Percentiles rank a stretch among this genome's conserved stretches.
phyloP scores from a whole-genome alignment of 352 stramenopile species.

The Phytopythium boreale region DNA sequence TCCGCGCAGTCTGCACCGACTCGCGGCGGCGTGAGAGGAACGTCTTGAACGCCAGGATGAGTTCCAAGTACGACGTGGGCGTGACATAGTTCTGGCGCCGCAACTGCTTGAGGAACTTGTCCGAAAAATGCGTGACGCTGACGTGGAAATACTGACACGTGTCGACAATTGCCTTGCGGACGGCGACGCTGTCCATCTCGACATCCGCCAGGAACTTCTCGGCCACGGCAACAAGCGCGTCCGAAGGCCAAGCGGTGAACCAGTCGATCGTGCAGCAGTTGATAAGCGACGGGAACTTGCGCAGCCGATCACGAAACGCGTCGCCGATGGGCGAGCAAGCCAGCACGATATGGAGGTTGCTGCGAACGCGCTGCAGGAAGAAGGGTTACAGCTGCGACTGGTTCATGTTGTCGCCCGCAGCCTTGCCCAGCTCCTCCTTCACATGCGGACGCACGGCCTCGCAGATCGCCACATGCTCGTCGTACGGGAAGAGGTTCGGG shows the following conservation, averaged over 20 bases:
- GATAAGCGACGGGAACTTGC: slow-evolving; percentile 95
- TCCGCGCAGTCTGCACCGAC: slow-evolving; percentile 77
- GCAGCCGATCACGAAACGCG: slow-evolving; percentile 91
- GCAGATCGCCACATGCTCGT: slow-evolving; percentile 90
- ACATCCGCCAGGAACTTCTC: slow-evolving; percentile 91
- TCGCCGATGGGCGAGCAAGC: slow-evolving; percentile 94
- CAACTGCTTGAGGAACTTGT: slow-evolving; percentile 78
- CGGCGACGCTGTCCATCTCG: slow-evolving; percentile 76
- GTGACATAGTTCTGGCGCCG: slow-evolving; percentile 95
- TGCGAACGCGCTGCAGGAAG: slow-evolving; percentile 90
- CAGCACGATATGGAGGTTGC: slow-evolving; percentile 93
- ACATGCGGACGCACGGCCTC: slow-evolving; percentile 89
- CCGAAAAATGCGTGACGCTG: slow-evolving; percentile 83
- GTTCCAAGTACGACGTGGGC: slow-evolving; percentile 93
- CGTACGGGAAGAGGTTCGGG: slow-evolving; percentile 93
- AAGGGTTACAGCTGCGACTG: slow-evolving; percentile 89
- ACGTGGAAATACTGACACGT: slow-evolving; percentile 94
- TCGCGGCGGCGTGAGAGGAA: slow-evolving; percentile 82
- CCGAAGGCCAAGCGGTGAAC: slow-evolving; percentile 94
- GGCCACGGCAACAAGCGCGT: slow-evolving; percentile 92
- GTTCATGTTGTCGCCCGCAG: slow-evolving; percentile 90
- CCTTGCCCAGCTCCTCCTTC: slow-evolving; percentile 90
- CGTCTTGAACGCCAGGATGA: slow-evolving; percentile 93
- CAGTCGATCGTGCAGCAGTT: slow-evolving; percentile 98
- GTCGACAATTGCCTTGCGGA: slow-evolving; percentile 83